Percentiles rank a stretch among this genome's conserved stretches.
phyloP scores from a whole-genome alignment of 148 eudicot genomes.

The Pouteria glomerata region DNA sequence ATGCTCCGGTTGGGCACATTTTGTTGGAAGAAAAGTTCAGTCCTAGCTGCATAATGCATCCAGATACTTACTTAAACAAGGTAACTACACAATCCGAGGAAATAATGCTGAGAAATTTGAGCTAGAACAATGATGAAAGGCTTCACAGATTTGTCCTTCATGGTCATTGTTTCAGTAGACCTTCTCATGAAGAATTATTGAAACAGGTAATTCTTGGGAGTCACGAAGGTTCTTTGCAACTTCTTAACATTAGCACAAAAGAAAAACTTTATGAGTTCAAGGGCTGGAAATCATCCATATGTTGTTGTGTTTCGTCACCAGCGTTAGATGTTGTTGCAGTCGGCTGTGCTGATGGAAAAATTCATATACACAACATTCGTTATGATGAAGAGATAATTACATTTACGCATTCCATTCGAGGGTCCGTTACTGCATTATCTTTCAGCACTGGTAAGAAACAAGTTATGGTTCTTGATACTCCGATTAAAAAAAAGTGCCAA shows the following conservation, averaged over 20 bases:
- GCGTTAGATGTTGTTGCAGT: conserved; percentile 99
- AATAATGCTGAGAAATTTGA: neutral
- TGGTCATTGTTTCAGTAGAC: neutral
- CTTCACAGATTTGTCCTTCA: neutral
- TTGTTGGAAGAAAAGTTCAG: conserved; percentile 50
- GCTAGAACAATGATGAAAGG: neutral
- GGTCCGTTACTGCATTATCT: conserved; percentile 88
- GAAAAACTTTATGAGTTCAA: conserved; percentile 76
- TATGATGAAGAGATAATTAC: conserved; percentile 82
- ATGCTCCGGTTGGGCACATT: conserved; percentile 67
- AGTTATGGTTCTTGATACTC: neutral
- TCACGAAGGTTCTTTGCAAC: conserved; percentile 80
- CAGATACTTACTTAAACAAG: conserved; percentile 96
- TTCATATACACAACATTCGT: conserved; percentile 88
- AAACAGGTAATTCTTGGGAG: conserved; percentile 82
- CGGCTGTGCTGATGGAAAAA: conserved; percentile 94
- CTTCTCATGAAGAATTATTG: conserved; percentile 15
- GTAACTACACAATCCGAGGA: conserved; percentile 24
- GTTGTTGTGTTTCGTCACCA: conserved; percentile 85
- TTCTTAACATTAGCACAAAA: conserved; percentile 90
- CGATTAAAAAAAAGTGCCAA: neutral
- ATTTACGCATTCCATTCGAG: conserved; percentile 80
- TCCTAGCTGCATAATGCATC: conserved; percentile 89
- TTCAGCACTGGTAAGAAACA: conserved; percentile 71
- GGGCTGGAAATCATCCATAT: conserved; percentile 73